phyloP scores from a whole-genome alignment of 352 stramenopile genomes.

The Phytophthora colocasiae region DNA sequence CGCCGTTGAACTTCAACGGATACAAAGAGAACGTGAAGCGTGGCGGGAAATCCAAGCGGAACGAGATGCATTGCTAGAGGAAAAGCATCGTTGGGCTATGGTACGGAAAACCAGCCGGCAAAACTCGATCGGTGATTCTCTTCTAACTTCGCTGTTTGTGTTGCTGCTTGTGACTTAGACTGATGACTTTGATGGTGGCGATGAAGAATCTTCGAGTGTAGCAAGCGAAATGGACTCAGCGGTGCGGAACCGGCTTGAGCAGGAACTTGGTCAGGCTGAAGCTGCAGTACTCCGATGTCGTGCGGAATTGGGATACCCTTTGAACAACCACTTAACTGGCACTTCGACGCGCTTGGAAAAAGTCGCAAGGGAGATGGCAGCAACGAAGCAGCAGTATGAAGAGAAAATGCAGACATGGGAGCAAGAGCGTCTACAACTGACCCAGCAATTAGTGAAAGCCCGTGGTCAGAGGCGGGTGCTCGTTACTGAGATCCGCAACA shows the following conservation, averaged over 20 bases:
- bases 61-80: conserved; percentile 76
- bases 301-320: conserved; percentile 76
- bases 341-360: conserved; percentile 80
- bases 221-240: conserved; percentile 58
- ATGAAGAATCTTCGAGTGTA: conserved; percentile 31
- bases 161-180: conserved; percentile 38
- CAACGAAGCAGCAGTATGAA: conserved; percentile 75
- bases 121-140: neutral
- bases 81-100: conserved; percentile 89
- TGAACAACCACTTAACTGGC: conserved; percentile 78
- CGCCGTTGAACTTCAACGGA: conserved; percentile 67
- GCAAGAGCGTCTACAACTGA: conserved; percentile 61
- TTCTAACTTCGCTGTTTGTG: conserved; percentile 5
- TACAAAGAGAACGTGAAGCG: conserved; percentile 76
- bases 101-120: conserved; percentile 33
- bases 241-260: conserved; percentile 59
- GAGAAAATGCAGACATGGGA: conserved; percentile 63
- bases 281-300: conserved; percentile 72
- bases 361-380: conserved; percentile 75
- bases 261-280: conserved; percentile 80
- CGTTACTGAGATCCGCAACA: conserved; percentile 79
- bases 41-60: conserved; percentile 85
- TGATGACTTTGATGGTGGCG: conserved; percentile 66
- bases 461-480: conserved; percentile 81
- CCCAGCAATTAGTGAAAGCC: conserved; percentile 80